phyloP scores from a whole-genome alignment of 2,329 filamentous ascomycete species.

The Hypoxylon sp. region DNA sequence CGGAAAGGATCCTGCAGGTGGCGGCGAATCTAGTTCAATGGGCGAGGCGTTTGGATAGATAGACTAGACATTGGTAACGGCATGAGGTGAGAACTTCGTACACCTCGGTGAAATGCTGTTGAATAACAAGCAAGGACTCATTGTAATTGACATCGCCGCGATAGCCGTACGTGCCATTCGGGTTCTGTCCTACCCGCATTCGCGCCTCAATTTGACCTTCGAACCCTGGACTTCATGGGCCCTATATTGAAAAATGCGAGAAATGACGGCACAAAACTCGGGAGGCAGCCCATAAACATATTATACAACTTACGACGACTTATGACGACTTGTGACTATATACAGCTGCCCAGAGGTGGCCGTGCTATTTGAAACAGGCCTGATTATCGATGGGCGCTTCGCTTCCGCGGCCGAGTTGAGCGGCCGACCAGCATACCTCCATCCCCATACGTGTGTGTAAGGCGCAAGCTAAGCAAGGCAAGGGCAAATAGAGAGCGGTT shows the following conservation, averaged over 20 bases:
- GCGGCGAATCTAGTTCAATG: conserved; percentile 46
- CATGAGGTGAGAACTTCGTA: conserved; percentile 21
- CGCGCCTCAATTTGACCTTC: conserved; percentile 13
- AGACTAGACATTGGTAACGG: conserved; percentile 37
- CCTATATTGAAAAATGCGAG: background rate
- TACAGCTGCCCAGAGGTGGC: conserved; percentile 38
- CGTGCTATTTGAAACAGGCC: conserved; percentile 41
- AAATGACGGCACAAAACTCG: conserved; percentile 14
- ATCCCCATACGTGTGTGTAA: conserved; percentile 19
- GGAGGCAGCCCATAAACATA: conserved; percentile 40
- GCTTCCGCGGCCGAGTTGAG: conserved; percentile 29
- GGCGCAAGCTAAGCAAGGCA: conserved; percentile 10
- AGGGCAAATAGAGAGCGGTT: conserved; percentile 20
- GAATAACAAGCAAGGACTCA: conserved; percentile 28
- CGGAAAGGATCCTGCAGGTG: conserved; percentile 33
- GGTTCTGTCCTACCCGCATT: conserved; percentile 18
- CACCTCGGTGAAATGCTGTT: conserved; percentile 19
- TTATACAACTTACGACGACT: conserved; percentile 37
- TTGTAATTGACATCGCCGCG: conserved; percentile 31
- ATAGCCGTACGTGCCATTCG: conserved; percentile 15
- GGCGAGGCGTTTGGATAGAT: conserved; percentile 46
- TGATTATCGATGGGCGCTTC: conserved; percentile 34
- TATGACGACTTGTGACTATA: conserved; percentile 18
- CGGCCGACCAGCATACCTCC: conserved; percentile 18
- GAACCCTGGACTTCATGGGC: conserved; percentile 12